Percentiles rank a stretch among this genome's conserved stretches.
Conservation (phyloP, 1,139 yeast genomes). For the Lodderomyces metapsilosis region DNA sequence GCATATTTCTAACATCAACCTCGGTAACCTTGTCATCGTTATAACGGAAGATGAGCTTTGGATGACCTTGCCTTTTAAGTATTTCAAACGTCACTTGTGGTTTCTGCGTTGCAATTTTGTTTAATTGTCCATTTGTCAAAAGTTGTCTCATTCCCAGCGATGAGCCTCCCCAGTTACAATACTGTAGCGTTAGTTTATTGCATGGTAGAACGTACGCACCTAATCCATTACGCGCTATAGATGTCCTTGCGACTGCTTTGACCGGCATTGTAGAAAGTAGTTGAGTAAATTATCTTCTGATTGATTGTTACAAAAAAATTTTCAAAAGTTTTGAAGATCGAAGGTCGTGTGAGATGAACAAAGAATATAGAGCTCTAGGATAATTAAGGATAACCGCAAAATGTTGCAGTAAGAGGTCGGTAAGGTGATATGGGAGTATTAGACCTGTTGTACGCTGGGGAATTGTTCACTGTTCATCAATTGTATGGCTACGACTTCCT, state of each 20-base stretch:
- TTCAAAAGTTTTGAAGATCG: too few relatives aligned
- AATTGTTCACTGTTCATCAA: too few relatives aligned
- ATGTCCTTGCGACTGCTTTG: conserved; percentile 50
- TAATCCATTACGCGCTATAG: conserved; percentile 73
- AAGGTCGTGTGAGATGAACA: too few relatives aligned
- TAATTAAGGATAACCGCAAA: too few relatives aligned
- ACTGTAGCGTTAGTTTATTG: conserved; percentile 66
- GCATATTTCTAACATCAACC: conserved; percentile 52
- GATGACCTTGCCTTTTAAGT: conserved; percentile 75
- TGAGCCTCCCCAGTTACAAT: conserved; percentile 95
- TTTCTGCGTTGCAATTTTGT: conserved; percentile 55
- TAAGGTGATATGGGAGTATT: too few relatives aligned
- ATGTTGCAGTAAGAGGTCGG: too few relatives aligned
- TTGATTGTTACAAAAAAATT: neutral
- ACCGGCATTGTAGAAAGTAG: conserved; percentile 39
- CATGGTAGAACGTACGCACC: conserved; percentile 80
- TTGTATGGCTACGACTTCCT: too few relatives aligned
- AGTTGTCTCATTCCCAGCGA: conserved; percentile 80
- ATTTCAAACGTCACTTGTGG: conserved; percentile 74
- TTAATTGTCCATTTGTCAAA: conserved; percentile 53
- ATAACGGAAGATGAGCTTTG: conserved; percentile 70
- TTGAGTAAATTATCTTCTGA: too few relatives aligned
- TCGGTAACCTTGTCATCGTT: conserved; percentile 27
- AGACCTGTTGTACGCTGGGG: too few relatives aligned
- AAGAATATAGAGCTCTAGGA: too few relatives aligned